phyloP scores from a whole-genome alignment of 352 stramenopile species.

The Globisporangium mamillatum region DNA sequence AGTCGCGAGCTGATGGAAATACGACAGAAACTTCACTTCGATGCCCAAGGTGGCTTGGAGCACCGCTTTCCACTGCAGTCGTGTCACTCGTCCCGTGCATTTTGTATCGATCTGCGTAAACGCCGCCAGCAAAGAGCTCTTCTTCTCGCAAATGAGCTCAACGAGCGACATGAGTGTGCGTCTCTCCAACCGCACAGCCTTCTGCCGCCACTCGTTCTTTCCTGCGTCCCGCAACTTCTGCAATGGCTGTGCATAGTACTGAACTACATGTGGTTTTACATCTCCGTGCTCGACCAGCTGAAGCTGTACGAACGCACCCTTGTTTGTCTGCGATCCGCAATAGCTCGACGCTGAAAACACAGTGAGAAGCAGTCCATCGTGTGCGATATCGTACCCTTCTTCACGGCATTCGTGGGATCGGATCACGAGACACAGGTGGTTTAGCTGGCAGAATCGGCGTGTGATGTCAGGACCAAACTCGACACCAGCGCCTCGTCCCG shows the following conservation, averaged over 20 bases:
- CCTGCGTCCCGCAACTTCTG: slow-evolving; percentile 66
- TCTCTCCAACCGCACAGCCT: slow-evolving; percentile 63
- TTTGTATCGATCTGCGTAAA: slow-evolving; percentile 45
- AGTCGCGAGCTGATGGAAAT: slow-evolving; percentile 62
- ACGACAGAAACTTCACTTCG: slow-evolving; percentile 63
- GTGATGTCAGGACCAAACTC: slow-evolving; percentile 94
- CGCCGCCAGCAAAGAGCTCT: slow-evolving; percentile 42
- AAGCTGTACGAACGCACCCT: slow-evolving; percentile 74
- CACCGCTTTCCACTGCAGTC: slow-evolving; percentile 65
- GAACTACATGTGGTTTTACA: slow-evolving; percentile 89
- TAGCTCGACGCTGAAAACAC: slow-evolving; percentile 93
- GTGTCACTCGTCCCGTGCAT: slow-evolving; percentile 44
- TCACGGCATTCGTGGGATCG: slow-evolving; percentile 92
- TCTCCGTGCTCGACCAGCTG: slow-evolving; percentile 64
- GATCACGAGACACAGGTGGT: slow-evolving; percentile 88
- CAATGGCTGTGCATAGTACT: slow-evolving; percentile 88
- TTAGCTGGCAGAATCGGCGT: slow-evolving; percentile 82
- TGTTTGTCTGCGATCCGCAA: slow-evolving; percentile 90
- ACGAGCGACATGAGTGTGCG: slow-evolving; percentile 77
- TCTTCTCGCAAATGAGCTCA: slow-evolving; percentile 82
- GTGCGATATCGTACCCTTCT: slow-evolving; percentile 88
- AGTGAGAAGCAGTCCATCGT: slow-evolving; percentile 84
- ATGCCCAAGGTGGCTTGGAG: slow-evolving; percentile 62
- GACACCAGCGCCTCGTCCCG: slow-evolving; percentile 85
- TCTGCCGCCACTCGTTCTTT: slow-evolving; percentile 79